phyloP scores from a whole-genome alignment of 306 rosid genomes.

The Dalbergia cultrata region DNA sequence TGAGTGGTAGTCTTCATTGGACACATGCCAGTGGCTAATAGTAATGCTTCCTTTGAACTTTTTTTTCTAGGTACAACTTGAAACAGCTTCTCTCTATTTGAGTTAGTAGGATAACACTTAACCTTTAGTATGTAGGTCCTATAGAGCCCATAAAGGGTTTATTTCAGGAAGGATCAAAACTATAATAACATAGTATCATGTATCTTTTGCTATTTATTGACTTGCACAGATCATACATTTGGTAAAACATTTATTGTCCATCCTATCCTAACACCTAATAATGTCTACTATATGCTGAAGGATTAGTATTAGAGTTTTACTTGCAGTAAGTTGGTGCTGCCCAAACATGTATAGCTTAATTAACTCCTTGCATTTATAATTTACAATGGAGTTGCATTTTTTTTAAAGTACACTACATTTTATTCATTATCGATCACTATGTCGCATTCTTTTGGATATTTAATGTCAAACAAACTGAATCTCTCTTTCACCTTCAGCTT shows the following conservation, averaged over 20 bases:
- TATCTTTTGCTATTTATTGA: not conserved
- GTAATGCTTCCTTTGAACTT: not conserved
- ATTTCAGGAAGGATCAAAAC: not conserved
- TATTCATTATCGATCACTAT: not conserved
- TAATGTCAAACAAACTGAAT: not conserved
- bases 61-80: not conserved
- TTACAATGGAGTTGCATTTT: not conserved
- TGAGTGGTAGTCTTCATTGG: constrained; percentile 5
- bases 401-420: not conserved
- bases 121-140: not conserved
- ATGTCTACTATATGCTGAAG: not conserved
- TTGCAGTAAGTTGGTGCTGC: not conserved
- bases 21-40: not conserved
- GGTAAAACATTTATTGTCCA: not conserved
- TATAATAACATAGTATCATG: not conserved
- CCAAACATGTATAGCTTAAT: not conserved
- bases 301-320: not conserved
- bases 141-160: not conserved
- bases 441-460: not conserved
- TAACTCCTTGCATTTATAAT: not conserved
- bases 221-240: not conserved
- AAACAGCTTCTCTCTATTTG: not conserved
- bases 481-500: constrained; percentile 47
- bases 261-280: not conserved
- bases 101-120: not conserved